These are phyloP conservation scores for Russula sp. DNA, from an alignment of 768 basidiomycete species.

Conservation along the genomic window DNA sequence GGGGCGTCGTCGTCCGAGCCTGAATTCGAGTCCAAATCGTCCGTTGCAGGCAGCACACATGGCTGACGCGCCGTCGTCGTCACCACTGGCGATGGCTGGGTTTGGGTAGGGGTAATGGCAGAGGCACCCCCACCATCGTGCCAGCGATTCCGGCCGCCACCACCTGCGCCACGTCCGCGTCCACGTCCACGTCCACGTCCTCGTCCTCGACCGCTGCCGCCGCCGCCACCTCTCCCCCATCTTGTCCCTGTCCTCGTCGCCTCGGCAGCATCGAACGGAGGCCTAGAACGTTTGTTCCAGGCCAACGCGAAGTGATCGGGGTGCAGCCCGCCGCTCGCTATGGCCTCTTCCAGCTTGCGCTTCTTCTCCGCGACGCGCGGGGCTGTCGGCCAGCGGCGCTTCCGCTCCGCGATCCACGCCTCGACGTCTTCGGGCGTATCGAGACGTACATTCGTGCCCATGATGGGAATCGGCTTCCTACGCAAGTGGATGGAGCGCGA, in stretches of 20 bases:
- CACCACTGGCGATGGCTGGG: not conserved
- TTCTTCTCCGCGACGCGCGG: constrained; percentile 73
- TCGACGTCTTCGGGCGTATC: constrained; percentile 78
- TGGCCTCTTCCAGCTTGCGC: constrained; percentile 69
- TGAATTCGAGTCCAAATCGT: not conserved
- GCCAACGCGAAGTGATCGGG: constrained; percentile 39
- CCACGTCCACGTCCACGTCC: constrained; percentile 29
- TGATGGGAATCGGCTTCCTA: constrained; percentile 68
- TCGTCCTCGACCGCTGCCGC: not conserved
- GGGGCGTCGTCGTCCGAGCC: constrained; percentile 40
- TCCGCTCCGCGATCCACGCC: constrained; percentile 86
- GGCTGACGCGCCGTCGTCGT: not conserved
- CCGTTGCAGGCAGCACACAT: constrained; percentile 11
- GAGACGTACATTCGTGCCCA: constrained; percentile 71
- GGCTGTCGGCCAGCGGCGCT: constrained; percentile 74
- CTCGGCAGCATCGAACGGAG: not conserved
- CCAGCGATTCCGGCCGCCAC: constrained; percentile 17
- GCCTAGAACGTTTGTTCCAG: constrained; percentile 39
- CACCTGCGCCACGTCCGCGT: constrained; percentile 33
- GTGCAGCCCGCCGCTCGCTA: constrained; percentile 69
- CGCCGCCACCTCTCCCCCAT: constrained; percentile 16
- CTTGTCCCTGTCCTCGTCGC: constrained; percentile 14
- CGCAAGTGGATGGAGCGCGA: not conserved
- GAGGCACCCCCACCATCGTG: not conserved
- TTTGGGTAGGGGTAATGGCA: not conserved